Base-by-base conservation (phyloP, 2,329 filamentous ascomycete genomes). In the Xylaria sp. region DNA sequence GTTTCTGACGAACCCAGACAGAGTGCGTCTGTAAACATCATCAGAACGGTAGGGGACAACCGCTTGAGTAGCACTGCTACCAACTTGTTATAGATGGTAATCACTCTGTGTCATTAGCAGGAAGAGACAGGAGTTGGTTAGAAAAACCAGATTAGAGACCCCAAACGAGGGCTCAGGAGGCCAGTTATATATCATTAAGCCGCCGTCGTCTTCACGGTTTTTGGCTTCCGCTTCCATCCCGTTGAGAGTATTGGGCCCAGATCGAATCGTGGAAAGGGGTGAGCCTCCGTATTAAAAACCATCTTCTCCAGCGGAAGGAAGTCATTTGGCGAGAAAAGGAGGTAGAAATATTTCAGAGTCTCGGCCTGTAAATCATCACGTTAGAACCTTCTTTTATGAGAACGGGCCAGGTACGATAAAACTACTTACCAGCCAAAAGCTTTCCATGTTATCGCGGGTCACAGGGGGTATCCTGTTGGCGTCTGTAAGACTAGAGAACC, bases 261-360 rank as follows among this genome's bases (percentile, higher is more conserved):
- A 76, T 96, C 90, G 78, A 99, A 99, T 45, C 91, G 85, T 8
- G 96, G 96, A 67, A 99, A 86, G 1, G 93, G 89, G 80, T 99
- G 96, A 1, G 94, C 96, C 82, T 99, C 96, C 1, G 96, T 99
- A 79, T 99, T 99, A 77, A 98, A 90, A 45, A 99, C 94, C 30
- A 97, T 85, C 75, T 94, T 88, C 74, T 96, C 92, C 36, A 99
- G 85, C 2, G 94, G 93, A 48, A 98, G 83, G 43, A 97, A 81
- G 68, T 97, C 92, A 71, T 91, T 85, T 4, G 92, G 90, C 2
- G 93, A 94, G 82, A 99, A 99, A 39, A 99, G 85, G 46, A 99
- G 88, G 80, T 97, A 99, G 79, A 99, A 92, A 79, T 99, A 99
- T 82, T 99, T 99, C 52, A 99, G 84, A 25, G 96, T 99, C 83